Conservation (phyloP, 257 asterid genomes). For the Fraxinus cuspidata region DNA sequence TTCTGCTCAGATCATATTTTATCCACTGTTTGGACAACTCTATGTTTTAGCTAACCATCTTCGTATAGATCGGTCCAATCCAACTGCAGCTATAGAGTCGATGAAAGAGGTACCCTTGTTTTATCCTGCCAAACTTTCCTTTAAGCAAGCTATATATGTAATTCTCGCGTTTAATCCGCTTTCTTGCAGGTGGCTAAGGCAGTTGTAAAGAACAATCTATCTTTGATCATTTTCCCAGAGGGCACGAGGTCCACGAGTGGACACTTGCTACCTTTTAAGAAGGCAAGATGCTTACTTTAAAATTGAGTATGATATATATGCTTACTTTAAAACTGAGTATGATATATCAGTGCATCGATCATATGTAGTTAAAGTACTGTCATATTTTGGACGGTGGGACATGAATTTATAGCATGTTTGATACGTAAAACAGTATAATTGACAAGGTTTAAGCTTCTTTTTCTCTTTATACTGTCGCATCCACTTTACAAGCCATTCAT, state of each 20-base stretch:
- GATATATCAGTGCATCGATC: not conserved
- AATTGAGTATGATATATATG: not conserved
- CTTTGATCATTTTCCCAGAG: constrained; percentile 53
- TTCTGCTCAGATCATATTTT: constrained; percentile 38
- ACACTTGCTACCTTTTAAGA: constrained; percentile 45
- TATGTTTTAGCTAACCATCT: constrained; percentile 49
- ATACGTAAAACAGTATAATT: not conserved
- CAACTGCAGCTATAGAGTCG: constrained; percentile 40
- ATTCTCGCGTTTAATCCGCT: not conserved
- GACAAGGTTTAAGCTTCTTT: not conserved
- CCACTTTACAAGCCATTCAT: too few species aligned
- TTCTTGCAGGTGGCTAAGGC: constrained; percentile 40
- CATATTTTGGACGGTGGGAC: not conserved
- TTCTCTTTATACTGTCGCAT: too few species aligned
- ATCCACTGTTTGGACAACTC: constrained; percentile 45
- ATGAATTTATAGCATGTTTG: not conserved
- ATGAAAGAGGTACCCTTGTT: constrained; percentile 34
- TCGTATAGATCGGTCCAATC: constrained; percentile 43
- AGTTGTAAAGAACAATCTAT: constrained; percentile 35
- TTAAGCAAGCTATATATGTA: not conserved
- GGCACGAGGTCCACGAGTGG: constrained; percentile 55
- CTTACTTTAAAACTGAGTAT: too few species aligned
- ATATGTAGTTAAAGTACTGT: not conserved
- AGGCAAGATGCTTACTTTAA: constrained; percentile 28
- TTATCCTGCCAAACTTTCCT: not conserved